phyloP scores from a whole-genome alignment of 208 protist genomes.

The Jaenimonas drosophilae region DNA sequence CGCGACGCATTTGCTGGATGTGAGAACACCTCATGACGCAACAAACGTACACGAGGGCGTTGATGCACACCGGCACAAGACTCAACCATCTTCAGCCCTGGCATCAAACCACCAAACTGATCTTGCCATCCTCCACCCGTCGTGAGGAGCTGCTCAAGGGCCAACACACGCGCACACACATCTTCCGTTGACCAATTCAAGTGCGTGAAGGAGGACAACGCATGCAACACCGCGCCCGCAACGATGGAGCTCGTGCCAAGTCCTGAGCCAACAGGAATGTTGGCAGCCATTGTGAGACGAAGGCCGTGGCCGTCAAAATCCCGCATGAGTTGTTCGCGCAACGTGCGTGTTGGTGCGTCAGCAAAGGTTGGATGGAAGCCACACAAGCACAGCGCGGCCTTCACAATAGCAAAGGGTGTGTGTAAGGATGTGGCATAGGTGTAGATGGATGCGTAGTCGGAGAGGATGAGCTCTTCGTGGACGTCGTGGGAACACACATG shows the following conservation, averaged over 20 bases:
- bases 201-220: conserved; percentile 29
- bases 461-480: conserved; percentile 5
- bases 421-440: no score
- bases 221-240: conserved; percentile 27
- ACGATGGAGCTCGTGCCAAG: conserved; percentile 63
- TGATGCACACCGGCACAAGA: conserved; percentile 1
- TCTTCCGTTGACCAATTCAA: conserved; percentile 26
- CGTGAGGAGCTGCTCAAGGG: conserved; percentile 57
- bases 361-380: no score
- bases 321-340: conserved; percentile 20
- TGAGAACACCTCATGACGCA: not conserved
- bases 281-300: conserved; percentile 36
- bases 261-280: conserved; percentile 45
- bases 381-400: no score
- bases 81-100: conserved; percentile 23
- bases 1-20: conserved; percentile 13
- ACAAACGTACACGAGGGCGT: not conserved
- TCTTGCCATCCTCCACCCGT: conserved; percentile 65
- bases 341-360: no score
- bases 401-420: no score
- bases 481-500: conserved; percentile 34
- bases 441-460: no score
- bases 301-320: conserved; percentile 30
- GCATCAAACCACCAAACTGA: conserved; percentile 45
- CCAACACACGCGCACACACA: conserved; percentile 37